Conservation (phyloP, 768 basidiomycete species). For the Postia placenta region DNA sequence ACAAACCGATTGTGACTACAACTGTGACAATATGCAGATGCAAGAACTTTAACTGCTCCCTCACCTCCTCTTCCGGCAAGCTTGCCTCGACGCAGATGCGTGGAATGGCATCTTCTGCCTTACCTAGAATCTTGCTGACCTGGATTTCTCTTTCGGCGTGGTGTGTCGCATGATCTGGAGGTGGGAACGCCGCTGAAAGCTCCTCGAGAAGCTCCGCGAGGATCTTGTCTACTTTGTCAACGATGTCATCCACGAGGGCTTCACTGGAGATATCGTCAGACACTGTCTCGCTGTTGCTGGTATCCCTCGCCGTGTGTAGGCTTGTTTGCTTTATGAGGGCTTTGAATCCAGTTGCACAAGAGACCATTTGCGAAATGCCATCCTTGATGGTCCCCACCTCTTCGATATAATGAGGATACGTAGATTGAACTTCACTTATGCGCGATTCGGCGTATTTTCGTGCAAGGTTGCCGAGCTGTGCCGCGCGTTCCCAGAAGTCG, state of each 20-base stretch:
- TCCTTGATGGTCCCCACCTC: neutral
- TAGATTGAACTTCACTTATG: neutral
- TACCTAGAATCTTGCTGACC: slow-evolving; percentile 18
- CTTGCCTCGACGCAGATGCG: slow-evolving; percentile 15
- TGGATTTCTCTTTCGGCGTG: slow-evolving; percentile 22
- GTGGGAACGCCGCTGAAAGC: slow-evolving; percentile 21
- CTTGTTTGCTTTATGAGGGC: neutral
- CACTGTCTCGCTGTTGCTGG: neutral
- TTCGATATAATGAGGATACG: neutral
- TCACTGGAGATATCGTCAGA: slow-evolving; percentile 10
- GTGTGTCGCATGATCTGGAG: slow-evolving; percentile 25
- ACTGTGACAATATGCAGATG: slow-evolving; percentile 13
- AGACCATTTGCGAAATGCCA: neutral
- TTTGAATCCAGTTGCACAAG: no score
- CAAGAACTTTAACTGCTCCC: slow-evolving; percentile 19
- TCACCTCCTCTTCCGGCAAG: slow-evolving; percentile 20
- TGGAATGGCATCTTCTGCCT: slow-evolving; percentile 23
- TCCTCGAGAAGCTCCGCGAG: slow-evolving; percentile 19
- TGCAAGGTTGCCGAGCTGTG: neutral
- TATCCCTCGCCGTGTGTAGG: no score
- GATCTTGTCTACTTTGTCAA: neutral
- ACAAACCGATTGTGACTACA: slow-evolving; percentile 1
- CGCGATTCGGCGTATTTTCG: neutral
- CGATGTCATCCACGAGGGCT: slow-evolving; percentile 6
- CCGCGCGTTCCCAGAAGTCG: neutral